Evolutionary conservation across 208 protist genomes (phyloP).

Genomic region (Trypanosomatidae sp.): DNA sequence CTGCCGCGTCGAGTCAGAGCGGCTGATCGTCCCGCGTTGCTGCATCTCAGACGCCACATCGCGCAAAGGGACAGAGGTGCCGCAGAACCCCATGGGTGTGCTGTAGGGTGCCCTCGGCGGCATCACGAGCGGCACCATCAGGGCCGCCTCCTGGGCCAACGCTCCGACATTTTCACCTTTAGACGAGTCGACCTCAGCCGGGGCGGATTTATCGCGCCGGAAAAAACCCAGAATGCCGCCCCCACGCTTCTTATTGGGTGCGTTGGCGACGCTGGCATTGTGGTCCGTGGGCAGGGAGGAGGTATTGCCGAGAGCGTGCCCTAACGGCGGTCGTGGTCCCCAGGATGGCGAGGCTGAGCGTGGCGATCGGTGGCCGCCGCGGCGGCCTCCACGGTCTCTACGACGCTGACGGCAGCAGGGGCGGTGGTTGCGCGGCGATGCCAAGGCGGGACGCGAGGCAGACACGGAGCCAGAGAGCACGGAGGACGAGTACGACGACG

Average conservation of each 20-base stretch:
- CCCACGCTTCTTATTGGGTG: constrained; percentile 12
- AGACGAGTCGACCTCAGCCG: neutral
- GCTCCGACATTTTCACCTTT: neutral
- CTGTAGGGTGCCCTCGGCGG: constrained; percentile 12
- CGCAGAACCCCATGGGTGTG: neutral
- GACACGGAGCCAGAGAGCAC: constrained; percentile 2
- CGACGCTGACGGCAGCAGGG: neutral
- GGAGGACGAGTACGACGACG: constrained; percentile 2
- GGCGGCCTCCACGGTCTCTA: constrained; percentile 1
- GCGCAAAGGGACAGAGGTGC: neutral
- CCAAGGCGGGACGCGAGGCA: constrained; percentile 4
- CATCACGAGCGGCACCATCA: constrained; percentile 11
- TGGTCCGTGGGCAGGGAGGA: neutral
- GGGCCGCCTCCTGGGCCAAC: neutral
- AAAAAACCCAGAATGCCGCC: constrained; percentile 17
- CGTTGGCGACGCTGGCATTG: constrained; percentile 1
- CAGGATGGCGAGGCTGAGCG: neutral
- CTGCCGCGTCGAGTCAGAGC: neutral
- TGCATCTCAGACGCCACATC: constrained; percentile 5
- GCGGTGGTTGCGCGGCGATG: constrained; percentile 5
- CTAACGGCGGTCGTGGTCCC: too few species aligned
- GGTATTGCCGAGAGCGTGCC: neutral
- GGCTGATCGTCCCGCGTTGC: neutral
- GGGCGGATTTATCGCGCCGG: constrained; percentile 15
- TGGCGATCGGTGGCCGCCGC: constrained; percentile 3